phyloP scores from a whole-genome alignment of 176 grass and related monocot species.

The Ampelocalamus luodianensis region DNA sequence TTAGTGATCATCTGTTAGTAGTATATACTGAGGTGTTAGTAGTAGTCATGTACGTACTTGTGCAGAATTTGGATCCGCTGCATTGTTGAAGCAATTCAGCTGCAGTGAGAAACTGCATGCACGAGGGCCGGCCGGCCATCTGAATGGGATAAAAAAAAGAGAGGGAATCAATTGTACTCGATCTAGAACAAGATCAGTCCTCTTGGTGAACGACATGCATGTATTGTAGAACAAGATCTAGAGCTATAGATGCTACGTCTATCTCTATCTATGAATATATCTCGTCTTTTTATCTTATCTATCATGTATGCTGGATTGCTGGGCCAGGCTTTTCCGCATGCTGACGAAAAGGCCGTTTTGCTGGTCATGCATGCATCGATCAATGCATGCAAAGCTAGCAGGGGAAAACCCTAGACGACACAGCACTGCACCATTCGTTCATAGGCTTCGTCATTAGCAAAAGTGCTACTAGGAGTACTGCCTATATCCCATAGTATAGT shows the following conservation, averaged over 20 bases:
- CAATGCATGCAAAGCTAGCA: constrained; percentile 3
- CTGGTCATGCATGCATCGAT: background rate
- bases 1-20: background rate
- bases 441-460: background rate
- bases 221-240: no score
- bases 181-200: background rate
- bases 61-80: constrained; percentile 19
- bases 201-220: background rate
- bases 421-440: background rate
- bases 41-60: background rate
- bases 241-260: constrained; percentile 19
- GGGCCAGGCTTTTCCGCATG: constrained; percentile 52
- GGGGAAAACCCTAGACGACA: constrained; percentile 18
- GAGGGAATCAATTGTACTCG: background rate
- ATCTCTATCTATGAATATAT: constrained; percentile 23
- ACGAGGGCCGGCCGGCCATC: background rate
- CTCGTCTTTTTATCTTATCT: constrained; percentile 54
- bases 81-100: background rate
- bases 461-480: background rate
- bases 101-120: background rate
- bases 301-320: constrained; percentile 22
- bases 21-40: background rate
- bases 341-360: constrained; percentile 56
- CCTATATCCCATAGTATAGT: background rate
- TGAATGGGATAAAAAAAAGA: background rate